phyloP scores from a whole-genome alignment of 257 asterid species.

The Solanum pennellii region DNA sequence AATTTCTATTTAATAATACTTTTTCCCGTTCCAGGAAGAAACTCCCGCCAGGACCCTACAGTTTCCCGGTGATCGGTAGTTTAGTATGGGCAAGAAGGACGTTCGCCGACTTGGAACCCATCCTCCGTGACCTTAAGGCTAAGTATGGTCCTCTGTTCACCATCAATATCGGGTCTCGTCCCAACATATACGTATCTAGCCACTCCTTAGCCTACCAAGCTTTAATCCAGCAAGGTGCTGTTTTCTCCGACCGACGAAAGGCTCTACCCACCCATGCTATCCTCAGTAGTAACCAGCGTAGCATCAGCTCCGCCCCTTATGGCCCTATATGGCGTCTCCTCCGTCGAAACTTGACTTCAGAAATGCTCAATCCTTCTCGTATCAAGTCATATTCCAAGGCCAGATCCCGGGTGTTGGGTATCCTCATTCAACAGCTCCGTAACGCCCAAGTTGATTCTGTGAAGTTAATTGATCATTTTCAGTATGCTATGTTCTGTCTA shows the following conservation, averaged over 20 bases:
- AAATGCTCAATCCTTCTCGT: not conserved
- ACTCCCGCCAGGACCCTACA: not conserved
- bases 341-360: not conserved
- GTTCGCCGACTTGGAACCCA: not conserved
- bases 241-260: not conserved
- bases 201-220: not conserved
- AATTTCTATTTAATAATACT: not conserved
- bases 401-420: not conserved
- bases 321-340: not conserved
- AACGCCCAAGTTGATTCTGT: not conserved
- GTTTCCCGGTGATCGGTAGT: not conserved
- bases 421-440: not conserved
- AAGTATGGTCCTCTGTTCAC: not conserved
- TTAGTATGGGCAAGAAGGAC: not conserved
- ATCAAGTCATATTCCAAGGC: not conserved
- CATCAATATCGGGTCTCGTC: not conserved
- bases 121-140: not conserved
- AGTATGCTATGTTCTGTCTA: not conserved
- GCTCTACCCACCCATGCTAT: not conserved
- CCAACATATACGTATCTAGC: not conserved
- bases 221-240: not conserved
- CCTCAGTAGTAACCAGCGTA: not conserved
- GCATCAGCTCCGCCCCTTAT: not conserved
- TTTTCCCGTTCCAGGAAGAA: not conserved
- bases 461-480: not conserved